These are phyloP conservation scores for Alternaria sp. DNA, from an alignment of 2,329 filamentous ascomycete genomes.

Conservation along the genomic window DNA sequence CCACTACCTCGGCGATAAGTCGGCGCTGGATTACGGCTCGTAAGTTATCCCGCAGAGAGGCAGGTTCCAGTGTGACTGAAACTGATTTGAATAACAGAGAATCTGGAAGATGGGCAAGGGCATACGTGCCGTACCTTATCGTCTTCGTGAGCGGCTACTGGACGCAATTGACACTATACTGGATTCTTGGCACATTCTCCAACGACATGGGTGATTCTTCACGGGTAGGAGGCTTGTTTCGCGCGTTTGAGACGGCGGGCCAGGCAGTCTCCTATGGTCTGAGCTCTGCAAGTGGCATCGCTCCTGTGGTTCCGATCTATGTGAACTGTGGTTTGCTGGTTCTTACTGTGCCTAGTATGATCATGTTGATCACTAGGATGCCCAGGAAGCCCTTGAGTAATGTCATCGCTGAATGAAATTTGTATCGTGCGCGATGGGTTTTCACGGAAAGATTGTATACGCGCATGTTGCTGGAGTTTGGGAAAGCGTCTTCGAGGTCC, in stretches of 20 bases:
- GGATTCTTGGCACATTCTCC: conserved; percentile 18
- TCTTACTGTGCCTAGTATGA: conserved; percentile 13
- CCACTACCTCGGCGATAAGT: conserved; percentile 6
- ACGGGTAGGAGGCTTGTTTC: conserved; percentile 14
- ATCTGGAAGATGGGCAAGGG: conserved; percentile 7
- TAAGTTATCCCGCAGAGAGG: neutral
- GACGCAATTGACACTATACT: conserved; percentile 18
- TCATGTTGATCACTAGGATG: conserved; percentile 15
- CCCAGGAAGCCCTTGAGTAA: conserved; percentile 6
- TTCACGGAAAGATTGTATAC: neutral
- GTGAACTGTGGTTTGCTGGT: conserved; percentile 14
- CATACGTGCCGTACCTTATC: conserved; percentile 15
- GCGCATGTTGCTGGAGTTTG: neutral
- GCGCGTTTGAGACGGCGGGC: conserved; percentile 18
- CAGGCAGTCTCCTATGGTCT: conserved; percentile 20
- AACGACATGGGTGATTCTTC: conserved; percentile 9
- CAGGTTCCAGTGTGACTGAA: neutral
- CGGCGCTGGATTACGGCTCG: conserved; percentile 11
- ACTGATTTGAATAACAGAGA: conserved; percentile 7
- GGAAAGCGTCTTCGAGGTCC: neutral
- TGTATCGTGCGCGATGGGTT: neutral
- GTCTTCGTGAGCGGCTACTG: conserved; percentile 14
- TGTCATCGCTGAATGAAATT: neutral
- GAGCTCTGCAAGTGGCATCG: conserved; percentile 15
- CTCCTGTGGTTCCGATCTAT: conserved; percentile 13